Evolutionary conservation across 2,329 filamentous ascomycete genomes (phyloP), one percentile per base, ranked within the genome.

Genomic region (Hypocrella siamensis): DNA sequence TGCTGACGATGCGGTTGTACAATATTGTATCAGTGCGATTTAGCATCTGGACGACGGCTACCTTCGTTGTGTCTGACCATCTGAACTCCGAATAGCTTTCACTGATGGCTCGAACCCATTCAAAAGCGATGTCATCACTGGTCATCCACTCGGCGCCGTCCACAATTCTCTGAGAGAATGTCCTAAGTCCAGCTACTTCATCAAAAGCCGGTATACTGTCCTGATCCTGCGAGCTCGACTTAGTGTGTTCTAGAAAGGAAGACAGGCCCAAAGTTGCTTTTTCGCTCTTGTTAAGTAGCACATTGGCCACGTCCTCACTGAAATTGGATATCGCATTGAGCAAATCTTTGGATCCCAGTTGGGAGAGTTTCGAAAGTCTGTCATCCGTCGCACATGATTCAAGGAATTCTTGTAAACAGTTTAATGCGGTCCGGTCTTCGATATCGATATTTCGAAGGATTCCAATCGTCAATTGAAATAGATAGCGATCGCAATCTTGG

Each of bases 161-260:
- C 38, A 70, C 62, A 4, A 71, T 48, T 28, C 43, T 55, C 17
- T 57, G 51, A 1, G 66, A 61, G 42, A 79, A 79, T 1, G 51
- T 41, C 18, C 52, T 51, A 4, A 79, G 48, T 0, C 69, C 68
- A 26, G 58, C 59, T 1, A 56, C 52, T 33, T 73, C 68, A 15
- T 70, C 58, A 38, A 75, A 72, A 0, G 47, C 41, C 1, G 61
- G 54, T 3, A 55, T 58, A n/a, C 57, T 58, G 2, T 53, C 52
- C 16, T 60, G 53, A 31, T 66, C 62, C 41, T 70, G 63, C 1
- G 66, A 60, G 4, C 62, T 61, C 0, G 65, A 56, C 40, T 75
- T 75, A 2, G 70, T 65, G 42, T 77, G 70, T 40, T 78, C 73
- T 4, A 78, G 57, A 40, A 78, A 77, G 4, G 70, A 71, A 1